phyloP scores from a whole-genome alignment of 495 filamentous ascomycete species.

The Paragyromitra xinjiangensis region DNA sequence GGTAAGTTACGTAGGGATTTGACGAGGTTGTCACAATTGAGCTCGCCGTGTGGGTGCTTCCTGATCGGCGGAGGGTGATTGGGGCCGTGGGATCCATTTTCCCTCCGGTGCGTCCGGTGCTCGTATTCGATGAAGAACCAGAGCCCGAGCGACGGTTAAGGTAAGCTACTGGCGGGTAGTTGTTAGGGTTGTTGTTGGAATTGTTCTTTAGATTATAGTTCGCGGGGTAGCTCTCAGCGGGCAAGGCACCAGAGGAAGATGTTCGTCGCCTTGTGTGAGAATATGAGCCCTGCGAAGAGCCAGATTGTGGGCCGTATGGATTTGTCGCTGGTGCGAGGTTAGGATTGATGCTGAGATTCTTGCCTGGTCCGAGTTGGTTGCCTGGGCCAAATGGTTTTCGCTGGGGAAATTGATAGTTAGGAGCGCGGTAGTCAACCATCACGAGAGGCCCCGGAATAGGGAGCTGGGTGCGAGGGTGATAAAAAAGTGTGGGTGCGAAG shows the following conservation, averaged over 20 bases:
- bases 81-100: constrained; percentile 41
- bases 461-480: constrained; percentile 32
- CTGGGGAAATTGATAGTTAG: constrained; percentile 52
- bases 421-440: constrained; percentile 56
- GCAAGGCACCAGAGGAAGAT: constrained; percentile 52
- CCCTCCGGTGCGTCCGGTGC: constrained; percentile 44
- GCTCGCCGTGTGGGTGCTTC: constrained; percentile 52
- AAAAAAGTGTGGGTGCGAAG: constrained; percentile 39
- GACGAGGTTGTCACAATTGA: constrained; percentile 50
- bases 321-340: constrained; percentile 42
- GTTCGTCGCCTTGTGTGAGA: constrained; percentile 51
- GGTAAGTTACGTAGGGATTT: constrained; percentile 80
- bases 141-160: constrained; percentile 51
- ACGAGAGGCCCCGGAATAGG: constrained; percentile 30
- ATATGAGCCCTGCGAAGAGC: constrained; percentile 41
- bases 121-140: constrained; percentile 45
- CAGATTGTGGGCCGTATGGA: constrained; percentile 45
- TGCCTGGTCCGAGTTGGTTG: constrained; percentile 31
- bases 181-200: constrained; percentile 17
- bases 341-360: constrained; percentile 48
- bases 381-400: constrained; percentile 34
- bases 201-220: constrained; percentile 38
- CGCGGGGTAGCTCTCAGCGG: constrained; percentile 40
- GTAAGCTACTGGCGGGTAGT: constrained; percentile 40
- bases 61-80: constrained; percentile 52